A percentile compares a stretch with the other conserved stretches of the same genome.
These are phyloP conservation scores for Kockovaella imperatae DNA, from an alignment of 768 basidiomycete species.

Conservation along the genomic window DNA sequence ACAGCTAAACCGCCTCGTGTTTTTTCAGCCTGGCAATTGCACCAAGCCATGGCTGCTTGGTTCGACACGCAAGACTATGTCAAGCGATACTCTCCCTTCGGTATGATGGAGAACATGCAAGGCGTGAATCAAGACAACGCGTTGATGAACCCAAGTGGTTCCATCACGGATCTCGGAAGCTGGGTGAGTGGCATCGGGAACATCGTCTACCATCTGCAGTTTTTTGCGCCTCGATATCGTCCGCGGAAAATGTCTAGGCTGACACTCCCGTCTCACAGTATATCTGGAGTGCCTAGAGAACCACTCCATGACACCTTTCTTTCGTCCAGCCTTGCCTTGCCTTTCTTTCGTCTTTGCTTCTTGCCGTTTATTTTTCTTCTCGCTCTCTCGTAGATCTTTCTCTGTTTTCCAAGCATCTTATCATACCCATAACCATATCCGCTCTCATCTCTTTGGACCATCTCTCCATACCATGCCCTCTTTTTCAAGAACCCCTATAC, in stretches of 20 bases:
- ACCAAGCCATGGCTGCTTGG: slow-evolving; percentile 40
- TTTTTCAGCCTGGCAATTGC: slow-evolving; percentile 36
- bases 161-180: slow-evolving; percentile 38
- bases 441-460: too few relatives aligned
- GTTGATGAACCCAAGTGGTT: slow-evolving; percentile 39
- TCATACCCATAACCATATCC: too few relatives aligned
- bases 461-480: too few relatives aligned
- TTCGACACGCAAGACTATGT: slow-evolving; percentile 40
- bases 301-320: too few relatives aligned
- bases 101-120: slow-evolving; percentile 42
- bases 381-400: too few relatives aligned
- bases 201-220: not conserved
- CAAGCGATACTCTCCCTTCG: slow-evolving; percentile 42
- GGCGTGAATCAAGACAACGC: slow-evolving; percentile 43
- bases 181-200: slow-evolving; percentile 44
- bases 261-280: slow-evolving; percentile 5
- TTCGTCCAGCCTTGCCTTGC: too few relatives aligned
- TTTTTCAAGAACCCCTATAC: too few relatives aligned
- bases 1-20: slow-evolving; percentile 1
- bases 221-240: not conserved
- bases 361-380: too few relatives aligned
- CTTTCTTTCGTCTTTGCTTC: too few relatives aligned
- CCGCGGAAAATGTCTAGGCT: not conserved
- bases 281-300: slow-evolving; percentile 9
- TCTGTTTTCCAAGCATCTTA: too few relatives aligned